Evolutionary conservation across 352 stramenopile species (phyloP).

Genomic region (Phytophthora lateralis): DNA sequence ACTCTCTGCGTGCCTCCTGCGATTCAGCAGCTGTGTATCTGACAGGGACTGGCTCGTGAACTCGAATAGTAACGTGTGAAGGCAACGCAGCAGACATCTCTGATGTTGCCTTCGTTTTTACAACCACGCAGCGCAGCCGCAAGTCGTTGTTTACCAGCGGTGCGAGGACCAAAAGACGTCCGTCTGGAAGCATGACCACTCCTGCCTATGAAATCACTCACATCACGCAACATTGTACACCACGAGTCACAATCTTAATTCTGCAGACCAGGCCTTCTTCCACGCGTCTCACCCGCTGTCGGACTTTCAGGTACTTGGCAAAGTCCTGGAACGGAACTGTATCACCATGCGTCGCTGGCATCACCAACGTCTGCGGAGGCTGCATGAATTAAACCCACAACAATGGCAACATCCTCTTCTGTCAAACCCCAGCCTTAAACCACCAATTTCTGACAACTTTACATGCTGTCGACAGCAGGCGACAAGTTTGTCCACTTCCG

Average conservation of each 20-base stretch:
- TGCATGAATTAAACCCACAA: conserved; percentile 21
- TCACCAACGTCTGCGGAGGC: conserved; percentile 59
- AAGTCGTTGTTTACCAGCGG: conserved; percentile 46
- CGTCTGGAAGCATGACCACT: conserved; percentile 51
- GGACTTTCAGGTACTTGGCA: conserved; percentile 52
- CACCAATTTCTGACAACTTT: conserved; percentile 4
- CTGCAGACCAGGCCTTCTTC: neutral
- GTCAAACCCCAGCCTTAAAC: neutral
- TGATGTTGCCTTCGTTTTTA: conserved; percentile 43
- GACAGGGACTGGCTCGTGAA: conserved; percentile 30
- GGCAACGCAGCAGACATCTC: conserved; percentile 15
- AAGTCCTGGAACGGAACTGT: conserved; percentile 51
- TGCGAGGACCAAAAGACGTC: conserved; percentile 56
- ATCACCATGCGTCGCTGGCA: conserved; percentile 30
- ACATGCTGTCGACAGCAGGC: conserved; percentile 56
- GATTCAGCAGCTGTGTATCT: neutral
- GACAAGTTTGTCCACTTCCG: conserved; percentile 65
- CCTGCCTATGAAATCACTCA: conserved; percentile 47
- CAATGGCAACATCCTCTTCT: conserved; percentile 1
- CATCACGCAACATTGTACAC: neutral
- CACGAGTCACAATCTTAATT: conserved; percentile 1
- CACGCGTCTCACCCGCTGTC: conserved; percentile 31
- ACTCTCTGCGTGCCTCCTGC: conserved; percentile 1
- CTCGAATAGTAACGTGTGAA: conserved; percentile 33
- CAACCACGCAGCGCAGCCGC: conserved; percentile 55